A percentile compares a stretch with the other conserved stretches of the same genome.
These are phyloP conservation scores for Hypoxylon rubiginosum DNA, from an alignment of 2,329 filamentous ascomycete genomes.

Conservation along the genomic window DNA sequence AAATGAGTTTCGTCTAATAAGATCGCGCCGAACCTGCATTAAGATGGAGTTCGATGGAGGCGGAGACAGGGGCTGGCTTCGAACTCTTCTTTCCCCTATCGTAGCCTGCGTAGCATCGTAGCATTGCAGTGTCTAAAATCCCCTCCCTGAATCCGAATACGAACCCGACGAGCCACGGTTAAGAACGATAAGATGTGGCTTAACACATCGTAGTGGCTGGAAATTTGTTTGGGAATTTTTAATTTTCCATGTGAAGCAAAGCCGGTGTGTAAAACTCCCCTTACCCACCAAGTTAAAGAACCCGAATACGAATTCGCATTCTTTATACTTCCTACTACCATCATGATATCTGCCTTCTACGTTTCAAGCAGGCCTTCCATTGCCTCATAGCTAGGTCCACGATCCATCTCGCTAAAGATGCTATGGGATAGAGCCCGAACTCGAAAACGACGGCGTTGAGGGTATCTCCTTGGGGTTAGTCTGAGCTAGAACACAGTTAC, in stretches of 20 bases:
- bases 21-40: constrained; percentile 34
- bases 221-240: not conserved
- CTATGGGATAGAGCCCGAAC: not conserved
- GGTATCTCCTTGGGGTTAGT: not conserved
- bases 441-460: not conserved
- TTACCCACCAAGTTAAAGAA: not conserved
- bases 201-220: constrained; percentile 9
- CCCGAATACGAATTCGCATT: constrained; percentile 37
- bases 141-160: constrained; percentile 44
- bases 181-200: constrained; percentile 26
- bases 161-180: constrained; percentile 42
- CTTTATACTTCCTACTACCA: not conserved
- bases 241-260: constrained; percentile 20
- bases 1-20: constrained; percentile 26
- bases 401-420: not conserved
- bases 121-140: constrained; percentile 9
- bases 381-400: not conserved
- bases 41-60: constrained; percentile 15
- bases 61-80: constrained; percentile 30
- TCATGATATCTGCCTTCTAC: not conserved
- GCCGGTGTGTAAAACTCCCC: not conserved
- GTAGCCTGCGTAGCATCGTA: not conserved
- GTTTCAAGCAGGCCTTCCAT: not conserved
- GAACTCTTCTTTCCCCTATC: constrained; percentile 5
- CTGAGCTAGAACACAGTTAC: no score